Conservation (phyloP, 257 asterid species). For the Craterostigma plantagineum region DNA sequence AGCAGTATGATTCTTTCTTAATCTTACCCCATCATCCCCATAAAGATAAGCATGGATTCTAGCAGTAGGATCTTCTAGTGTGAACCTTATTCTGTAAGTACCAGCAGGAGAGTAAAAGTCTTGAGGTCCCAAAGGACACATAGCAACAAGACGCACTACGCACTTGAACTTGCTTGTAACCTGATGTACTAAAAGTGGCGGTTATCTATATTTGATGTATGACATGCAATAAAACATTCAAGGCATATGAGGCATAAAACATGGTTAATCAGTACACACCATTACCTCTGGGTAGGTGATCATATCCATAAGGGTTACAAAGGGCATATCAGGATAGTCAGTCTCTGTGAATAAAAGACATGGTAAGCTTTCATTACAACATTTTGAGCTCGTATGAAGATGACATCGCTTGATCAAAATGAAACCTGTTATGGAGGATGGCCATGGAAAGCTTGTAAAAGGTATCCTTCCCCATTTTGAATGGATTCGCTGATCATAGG, state of each 20-base stretch:
- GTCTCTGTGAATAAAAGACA: conserved; percentile 26
- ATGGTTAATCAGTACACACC: conserved; percentile 2
- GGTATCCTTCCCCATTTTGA: conserved; percentile 52
- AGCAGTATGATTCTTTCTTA: neutral
- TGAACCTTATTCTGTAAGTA: conserved; percentile 49
- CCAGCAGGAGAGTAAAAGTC: conserved; percentile 39
- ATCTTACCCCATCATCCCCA: conserved; percentile 77
- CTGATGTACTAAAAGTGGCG: conserved; percentile 22
- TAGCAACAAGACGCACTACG: conserved; percentile 58
- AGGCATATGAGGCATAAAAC: neutral
- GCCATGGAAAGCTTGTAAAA: conserved; percentile 46
- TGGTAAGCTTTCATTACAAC: neutral
- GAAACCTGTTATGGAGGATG: conserved; percentile 49
- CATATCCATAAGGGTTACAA: conserved; percentile 58
- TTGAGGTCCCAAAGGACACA: conserved; percentile 37
- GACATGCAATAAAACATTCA: neutral
- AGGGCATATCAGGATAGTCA: conserved; percentile 29
- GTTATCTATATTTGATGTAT: neutral
- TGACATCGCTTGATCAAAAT: neutral
- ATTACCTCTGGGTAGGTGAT: conserved; percentile 57
- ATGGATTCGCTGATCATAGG: conserved; percentile 25
- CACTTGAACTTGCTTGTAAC: conserved; percentile 39
- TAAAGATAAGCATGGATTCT: conserved; percentile 60
- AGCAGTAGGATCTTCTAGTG: conserved; percentile 89
- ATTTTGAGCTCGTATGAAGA: neutral